Conservation (phyloP, 257 asterid genomes). For the Salvia miltiorrhiza region DNA sequence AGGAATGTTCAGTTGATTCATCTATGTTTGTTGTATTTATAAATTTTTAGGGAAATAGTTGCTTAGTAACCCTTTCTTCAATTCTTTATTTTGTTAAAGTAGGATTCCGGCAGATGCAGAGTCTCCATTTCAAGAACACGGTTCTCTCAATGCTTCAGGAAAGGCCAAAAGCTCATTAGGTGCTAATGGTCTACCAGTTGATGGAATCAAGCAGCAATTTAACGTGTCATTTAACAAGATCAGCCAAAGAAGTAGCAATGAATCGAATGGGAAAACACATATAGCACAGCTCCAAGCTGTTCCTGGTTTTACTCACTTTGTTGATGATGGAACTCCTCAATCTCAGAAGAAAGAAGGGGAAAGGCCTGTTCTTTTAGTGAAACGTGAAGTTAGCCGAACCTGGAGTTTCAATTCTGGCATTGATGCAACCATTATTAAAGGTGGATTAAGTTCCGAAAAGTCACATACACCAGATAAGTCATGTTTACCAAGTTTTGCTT, state of each 20-base stretch:
- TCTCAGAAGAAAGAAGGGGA: slow-evolving; percentile 33
- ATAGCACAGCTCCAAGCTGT: slow-evolving; percentile 74
- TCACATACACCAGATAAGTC: slow-evolving; percentile 30
- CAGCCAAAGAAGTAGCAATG: slow-evolving; percentile 38
- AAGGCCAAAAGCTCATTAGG: slow-evolving; percentile 26
- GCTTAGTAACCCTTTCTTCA: slow-evolving; percentile 10
- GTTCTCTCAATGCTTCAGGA: slow-evolving; percentile 28
- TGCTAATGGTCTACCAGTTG: slow-evolving; percentile 40
- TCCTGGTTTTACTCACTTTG: slow-evolving; percentile 69
- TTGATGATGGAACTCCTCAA: slow-evolving; percentile 57
- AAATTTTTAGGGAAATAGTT: not conserved
- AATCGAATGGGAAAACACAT: slow-evolving; percentile 58
- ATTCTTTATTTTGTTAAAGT: slow-evolving; percentile 12
- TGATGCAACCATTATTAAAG: slow-evolving; percentile 29
- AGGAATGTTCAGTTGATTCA: not conserved
- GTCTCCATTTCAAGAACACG: slow-evolving; percentile 29
- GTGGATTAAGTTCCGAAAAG: slow-evolving; percentile 34
- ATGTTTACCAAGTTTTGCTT: slow-evolving; percentile 33
- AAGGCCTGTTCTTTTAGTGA: slow-evolving; percentile 29
- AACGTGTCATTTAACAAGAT: slow-evolving; percentile 71
- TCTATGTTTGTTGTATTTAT: not conserved
- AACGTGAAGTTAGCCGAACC: slow-evolving; percentile 52
- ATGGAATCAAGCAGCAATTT: slow-evolving; percentile 50
- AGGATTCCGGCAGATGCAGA: slow-evolving; percentile 35
- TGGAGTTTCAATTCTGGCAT: slow-evolving; percentile 58